A percentile compares a stretch with the other conserved stretches of the same genome.
Conservation (phyloP, 257 asterid species). For the Capsicum pubescens region DNA sequence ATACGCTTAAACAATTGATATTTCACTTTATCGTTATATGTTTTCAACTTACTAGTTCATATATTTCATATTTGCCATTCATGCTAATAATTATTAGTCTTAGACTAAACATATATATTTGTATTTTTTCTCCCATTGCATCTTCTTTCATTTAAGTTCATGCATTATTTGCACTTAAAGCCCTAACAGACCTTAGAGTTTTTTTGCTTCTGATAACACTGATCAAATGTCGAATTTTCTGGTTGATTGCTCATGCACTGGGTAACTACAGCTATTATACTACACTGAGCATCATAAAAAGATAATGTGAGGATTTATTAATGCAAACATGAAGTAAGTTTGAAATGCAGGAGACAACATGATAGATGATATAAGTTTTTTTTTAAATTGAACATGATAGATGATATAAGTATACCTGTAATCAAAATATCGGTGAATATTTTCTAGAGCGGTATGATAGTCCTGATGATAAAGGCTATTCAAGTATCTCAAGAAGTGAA, state of each 20-base stretch:
- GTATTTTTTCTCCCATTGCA: background rate
- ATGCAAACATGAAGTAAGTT: constrained; percentile 17
- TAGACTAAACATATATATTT: background rate
- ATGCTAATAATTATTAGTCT: background rate
- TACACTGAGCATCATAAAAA: background rate
- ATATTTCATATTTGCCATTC: background rate
- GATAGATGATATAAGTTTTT: constrained; percentile 27
- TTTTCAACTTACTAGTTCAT: background rate
- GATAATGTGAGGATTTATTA: background rate
- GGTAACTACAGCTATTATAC: constrained; percentile 23
- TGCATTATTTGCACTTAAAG: background rate
- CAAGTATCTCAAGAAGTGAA: constrained; percentile 87
- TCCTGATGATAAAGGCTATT: constrained; percentile 88
- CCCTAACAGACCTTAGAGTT: background rate
- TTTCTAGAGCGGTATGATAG: constrained; percentile 84
- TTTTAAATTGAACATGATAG: background rate
- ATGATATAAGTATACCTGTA: constrained; percentile 72
- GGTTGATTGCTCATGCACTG: background rate
- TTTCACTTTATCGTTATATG: background rate
- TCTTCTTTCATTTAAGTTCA: background rate
- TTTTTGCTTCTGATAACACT: background rate
- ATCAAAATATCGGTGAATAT: constrained; percentile 96
- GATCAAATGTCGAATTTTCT: background rate
- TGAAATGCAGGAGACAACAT: constrained; percentile 10
- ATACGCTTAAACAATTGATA: background rate